Percentiles rank a stretch among this genome's conserved stretches.
Conservation (phyloP, 495 filamentous ascomycete species). For the Penicillium psychrofluorescens region DNA sequence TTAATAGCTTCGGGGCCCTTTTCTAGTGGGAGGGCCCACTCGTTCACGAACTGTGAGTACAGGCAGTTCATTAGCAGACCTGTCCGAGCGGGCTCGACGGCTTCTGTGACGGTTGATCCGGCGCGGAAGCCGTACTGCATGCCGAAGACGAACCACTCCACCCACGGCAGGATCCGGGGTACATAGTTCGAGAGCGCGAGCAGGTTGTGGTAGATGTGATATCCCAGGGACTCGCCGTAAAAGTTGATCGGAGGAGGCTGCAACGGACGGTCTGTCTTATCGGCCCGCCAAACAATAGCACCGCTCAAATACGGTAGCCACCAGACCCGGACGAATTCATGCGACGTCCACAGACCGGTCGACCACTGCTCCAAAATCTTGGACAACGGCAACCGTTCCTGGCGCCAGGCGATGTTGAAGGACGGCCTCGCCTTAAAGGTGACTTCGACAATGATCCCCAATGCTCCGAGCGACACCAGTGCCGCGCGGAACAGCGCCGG, state of each 20-base stretch:
- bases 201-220: conserved; percentile 81
- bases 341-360: conserved; percentile 66
- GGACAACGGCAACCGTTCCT: conserved; percentile 62
- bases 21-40: conserved; percentile 90
- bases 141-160: conserved; percentile 92
- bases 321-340: conserved; percentile 91
- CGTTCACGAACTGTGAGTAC: conserved; percentile 94
- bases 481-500: conserved; percentile 80
- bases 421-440: conserved; percentile 69
- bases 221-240: conserved; percentile 76
- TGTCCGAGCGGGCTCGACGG: conserved; percentile 68
- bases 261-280: conserved; percentile 54
- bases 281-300: conserved; percentile 81
- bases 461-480: conserved; percentile 75
- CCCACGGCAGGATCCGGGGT: conserved; percentile 70
- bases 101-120: conserved; percentile 56
- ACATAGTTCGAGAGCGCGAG: conserved; percentile 71
- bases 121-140: conserved; percentile 84
- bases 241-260: conserved; percentile 50
- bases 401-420: conserved; percentile 79
- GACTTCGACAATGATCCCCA: conserved; percentile 87
- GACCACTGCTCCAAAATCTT: conserved; percentile 68
- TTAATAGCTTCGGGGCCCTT: conserved; percentile 83
- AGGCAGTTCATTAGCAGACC: conserved; percentile 94
- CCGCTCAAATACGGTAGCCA: conserved; percentile 90